phyloP scores from a whole-genome alignment of 371 early-diverging fungal genomes.

The Choanephora cucurbitarum region DNA sequence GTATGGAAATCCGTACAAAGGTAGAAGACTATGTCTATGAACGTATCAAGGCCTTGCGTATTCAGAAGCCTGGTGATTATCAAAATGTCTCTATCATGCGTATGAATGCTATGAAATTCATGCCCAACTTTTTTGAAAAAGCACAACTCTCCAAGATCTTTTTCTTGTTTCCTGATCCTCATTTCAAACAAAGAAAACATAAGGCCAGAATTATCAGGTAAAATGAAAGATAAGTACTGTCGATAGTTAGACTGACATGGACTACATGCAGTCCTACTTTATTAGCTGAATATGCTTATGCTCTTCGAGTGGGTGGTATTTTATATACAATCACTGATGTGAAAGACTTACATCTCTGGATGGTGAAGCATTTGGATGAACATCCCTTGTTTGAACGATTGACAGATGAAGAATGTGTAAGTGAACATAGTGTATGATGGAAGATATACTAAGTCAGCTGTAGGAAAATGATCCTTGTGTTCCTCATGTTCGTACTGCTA shows the following conservation, averaged over 20 bases:
- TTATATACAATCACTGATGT: conserved; percentile 97
- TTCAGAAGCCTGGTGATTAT: conserved; percentile 80
- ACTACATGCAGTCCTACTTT: conserved; percentile 59
- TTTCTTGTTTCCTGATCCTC: conserved; percentile 99
- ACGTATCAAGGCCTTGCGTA: conserved; percentile 87
- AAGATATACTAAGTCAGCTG: not conserved
- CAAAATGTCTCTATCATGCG: conserved; percentile 95
- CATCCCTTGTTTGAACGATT: conserved; percentile 94
- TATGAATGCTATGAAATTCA: conserved; percentile 99
- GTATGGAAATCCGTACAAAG: conserved; percentile 98
- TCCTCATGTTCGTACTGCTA: conserved; percentile 79
- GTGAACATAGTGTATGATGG: conserved; percentile 6
- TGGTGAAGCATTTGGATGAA: conserved; percentile 90
- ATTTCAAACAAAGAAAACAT: conserved; percentile 99
- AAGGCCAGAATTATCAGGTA: conserved; percentile 98
- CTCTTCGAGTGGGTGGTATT: conserved; percentile 86
- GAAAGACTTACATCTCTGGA: conserved; percentile 93
- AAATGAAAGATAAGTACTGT: not conserved
- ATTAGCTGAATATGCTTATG: conserved; percentile 95
- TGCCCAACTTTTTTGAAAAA: conserved; percentile 97
- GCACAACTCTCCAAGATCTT: conserved; percentile 96
- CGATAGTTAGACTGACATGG: too few relatives aligned
- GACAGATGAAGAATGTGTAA: conserved; percentile 80
- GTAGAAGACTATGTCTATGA: conserved; percentile 94
- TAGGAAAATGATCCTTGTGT: conserved; percentile 86